Percentiles rank a stretch among this genome's conserved stretches.
Conservation (phyloP, 768 basidiomycete species). For the Stropharia rugosoannulata region DNA sequence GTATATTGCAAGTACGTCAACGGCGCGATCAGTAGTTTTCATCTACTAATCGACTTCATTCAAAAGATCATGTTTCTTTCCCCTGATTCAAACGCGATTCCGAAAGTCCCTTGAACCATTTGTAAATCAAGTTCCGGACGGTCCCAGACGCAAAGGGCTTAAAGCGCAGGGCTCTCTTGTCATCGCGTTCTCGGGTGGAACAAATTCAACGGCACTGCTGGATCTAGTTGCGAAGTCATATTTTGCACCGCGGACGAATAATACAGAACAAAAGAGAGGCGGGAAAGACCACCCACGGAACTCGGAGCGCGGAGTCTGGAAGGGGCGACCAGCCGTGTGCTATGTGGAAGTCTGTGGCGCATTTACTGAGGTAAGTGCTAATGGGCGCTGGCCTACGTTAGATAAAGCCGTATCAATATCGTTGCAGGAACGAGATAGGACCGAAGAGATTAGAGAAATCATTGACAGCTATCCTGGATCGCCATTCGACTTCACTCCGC, state of each 20-base stretch:
- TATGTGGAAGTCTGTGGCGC: slow-evolving; percentile 71
- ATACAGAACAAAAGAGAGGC: slow-evolving; percentile 30
- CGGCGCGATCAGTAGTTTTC: background rate
- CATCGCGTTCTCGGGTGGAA: slow-evolving; percentile 76
- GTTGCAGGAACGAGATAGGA: slow-evolving; percentile 53
- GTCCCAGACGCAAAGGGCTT: slow-evolving; percentile 54
- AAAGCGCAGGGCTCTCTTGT: slow-evolving; percentile 69
- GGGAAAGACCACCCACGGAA: slow-evolving; percentile 70
- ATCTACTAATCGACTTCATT: background rate
- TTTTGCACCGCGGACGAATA: slow-evolving; percentile 32
- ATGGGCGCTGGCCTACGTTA: slow-evolving; percentile 8
- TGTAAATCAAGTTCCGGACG: slow-evolving; percentile 56
- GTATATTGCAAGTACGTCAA: slow-evolving; percentile 78
- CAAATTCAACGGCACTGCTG: slow-evolving; percentile 71
- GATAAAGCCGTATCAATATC: slow-evolving; percentile 7
- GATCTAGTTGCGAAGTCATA: slow-evolving; percentile 66
- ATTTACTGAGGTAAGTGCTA: slow-evolving; percentile 53
- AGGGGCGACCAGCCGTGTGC: slow-evolving; percentile 52
- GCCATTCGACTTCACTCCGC: slow-evolving; percentile 53
- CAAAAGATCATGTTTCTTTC: slow-evolving; percentile 54
- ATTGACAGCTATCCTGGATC: slow-evolving; percentile 39
- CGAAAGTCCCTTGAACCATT: slow-evolving; percentile 62
- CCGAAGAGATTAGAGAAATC: slow-evolving; percentile 45
- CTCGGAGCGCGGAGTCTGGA: slow-evolving; percentile 50
- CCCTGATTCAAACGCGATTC: slow-evolving; percentile 62